Evolutionary conservation across 2,329 filamentous ascomycete species (phyloP).

Genomic region (Neofusicoccum ribis): DNA sequence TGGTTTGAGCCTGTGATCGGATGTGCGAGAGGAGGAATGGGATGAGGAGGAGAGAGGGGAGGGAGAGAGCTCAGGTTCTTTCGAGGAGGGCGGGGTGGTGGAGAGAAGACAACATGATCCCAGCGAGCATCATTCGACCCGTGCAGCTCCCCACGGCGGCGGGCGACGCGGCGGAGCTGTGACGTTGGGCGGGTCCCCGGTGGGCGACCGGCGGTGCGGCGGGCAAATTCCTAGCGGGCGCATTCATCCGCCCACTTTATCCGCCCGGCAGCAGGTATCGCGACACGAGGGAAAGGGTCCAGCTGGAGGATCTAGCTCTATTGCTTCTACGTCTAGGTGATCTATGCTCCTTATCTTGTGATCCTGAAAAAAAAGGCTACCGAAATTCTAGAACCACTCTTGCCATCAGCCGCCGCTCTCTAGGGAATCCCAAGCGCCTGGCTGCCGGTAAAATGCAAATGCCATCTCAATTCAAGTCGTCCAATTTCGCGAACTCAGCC

Average conservation of each 20-base stretch:
- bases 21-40: not conserved
- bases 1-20: not conserved
- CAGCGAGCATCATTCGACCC: conserved; percentile 5
- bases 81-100: not conserved
- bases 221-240: not conserved
- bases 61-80: not conserved
- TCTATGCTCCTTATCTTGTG: conserved; percentile 16
- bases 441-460: not conserved
- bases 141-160: not conserved
- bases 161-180: conserved; percentile 8
- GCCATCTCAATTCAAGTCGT: not conserved
- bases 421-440: not conserved
- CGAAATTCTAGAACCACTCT: not conserved
- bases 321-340: not conserved
- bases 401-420: not conserved
- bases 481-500: conserved; percentile 3
- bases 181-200: conserved; percentile 8
- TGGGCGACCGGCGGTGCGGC: not conserved
- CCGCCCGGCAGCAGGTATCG: not conserved
- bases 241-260: conserved; percentile 6
- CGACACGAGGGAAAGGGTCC: not conserved
- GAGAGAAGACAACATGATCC: not conserved
- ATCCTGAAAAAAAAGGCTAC: not conserved
- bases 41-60: not conserved
- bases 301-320: conserved; percentile 3